These are phyloP conservation scores for Umbilicus rupestris DNA, from an alignment of 164 flowering plant species.

Conservation along the genomic window DNA sequence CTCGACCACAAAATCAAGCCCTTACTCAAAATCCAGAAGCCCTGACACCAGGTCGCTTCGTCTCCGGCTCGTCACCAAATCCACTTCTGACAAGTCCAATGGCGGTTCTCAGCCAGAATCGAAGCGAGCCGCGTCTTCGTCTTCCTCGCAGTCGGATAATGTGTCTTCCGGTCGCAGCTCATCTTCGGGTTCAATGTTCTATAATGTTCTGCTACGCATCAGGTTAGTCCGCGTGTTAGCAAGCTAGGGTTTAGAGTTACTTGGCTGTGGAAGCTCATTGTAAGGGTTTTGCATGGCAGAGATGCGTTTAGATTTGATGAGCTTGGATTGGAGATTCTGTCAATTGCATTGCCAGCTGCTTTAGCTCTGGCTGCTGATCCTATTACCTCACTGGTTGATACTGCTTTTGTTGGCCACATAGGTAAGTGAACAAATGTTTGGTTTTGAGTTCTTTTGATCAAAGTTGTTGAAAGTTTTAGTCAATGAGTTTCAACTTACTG, in stretches of 20 bases:
- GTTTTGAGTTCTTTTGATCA: neutral
- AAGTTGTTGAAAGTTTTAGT: neutral
- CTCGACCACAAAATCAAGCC: neutral
- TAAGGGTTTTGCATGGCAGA: slow-evolving; percentile 1
- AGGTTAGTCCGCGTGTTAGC: neutral
- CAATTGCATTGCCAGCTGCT: slow-evolving; percentile 77
- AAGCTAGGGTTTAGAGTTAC: neutral
- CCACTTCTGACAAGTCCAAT: neutral
- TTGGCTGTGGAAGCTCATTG: neutral
- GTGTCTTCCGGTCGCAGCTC: neutral
- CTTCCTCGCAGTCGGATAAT: neutral
- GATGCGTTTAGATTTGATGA: slow-evolving; percentile 25
- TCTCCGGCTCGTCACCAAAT: neutral
- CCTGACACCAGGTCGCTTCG: neutral
- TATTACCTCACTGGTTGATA: slow-evolving; percentile 21
- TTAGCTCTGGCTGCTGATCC: slow-evolving; percentile 88
- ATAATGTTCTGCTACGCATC: neutral
- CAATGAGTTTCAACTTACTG: neutral
- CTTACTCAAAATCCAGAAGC: neutral
- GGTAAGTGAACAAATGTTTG: slow-evolving; percentile 25
- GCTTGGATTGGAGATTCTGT: slow-evolving; percentile 45
- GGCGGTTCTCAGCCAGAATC: neutral
- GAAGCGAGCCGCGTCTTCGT: neutral
- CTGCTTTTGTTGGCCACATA: slow-evolving; percentile 57
- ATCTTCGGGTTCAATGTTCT: neutral